Evolutionary conservation across 805 yeast species (phyloP).

Genomic region (Saccharomycopsis babjevae): DNA sequence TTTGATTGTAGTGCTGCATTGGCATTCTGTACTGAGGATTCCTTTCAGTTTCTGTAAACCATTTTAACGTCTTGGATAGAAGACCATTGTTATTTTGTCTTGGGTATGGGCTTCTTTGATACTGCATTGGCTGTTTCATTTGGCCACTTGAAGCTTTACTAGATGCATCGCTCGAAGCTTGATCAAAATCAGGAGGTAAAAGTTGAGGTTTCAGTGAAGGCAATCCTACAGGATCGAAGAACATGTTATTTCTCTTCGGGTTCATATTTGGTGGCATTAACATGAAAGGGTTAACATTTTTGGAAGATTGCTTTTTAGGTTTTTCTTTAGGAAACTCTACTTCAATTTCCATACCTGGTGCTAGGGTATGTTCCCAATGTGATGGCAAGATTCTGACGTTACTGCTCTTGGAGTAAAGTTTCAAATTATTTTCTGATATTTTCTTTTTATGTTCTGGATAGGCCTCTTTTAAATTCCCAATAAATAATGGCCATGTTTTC

Average conservation of each 20-base stretch:
- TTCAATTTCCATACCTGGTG: constrained; percentile 11
- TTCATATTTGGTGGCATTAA: not conserved
- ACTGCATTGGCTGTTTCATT: not conserved
- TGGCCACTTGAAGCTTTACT: not conserved
- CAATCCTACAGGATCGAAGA: not conserved
- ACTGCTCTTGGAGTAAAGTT: constrained; percentile 4
- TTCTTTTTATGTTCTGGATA: constrained; percentile 9
- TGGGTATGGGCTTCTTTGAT: not conserved
- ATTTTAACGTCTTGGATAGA: not conserved
- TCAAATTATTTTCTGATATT: constrained; percentile 4
- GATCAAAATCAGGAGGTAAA: not conserved
- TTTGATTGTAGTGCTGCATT: not conserved
- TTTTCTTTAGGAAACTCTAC: constrained; percentile 8
- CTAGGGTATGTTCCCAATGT: constrained; percentile 14
- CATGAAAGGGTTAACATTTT: not conserved
- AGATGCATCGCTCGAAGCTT: not conserved
- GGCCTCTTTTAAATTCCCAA: constrained; percentile 10
- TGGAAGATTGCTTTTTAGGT: not conserved
- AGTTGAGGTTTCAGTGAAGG: not conserved
- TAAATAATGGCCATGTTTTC: constrained; percentile 12
- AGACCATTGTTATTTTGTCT: not conserved
- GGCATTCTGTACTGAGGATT: not conserved
- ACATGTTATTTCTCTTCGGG: not conserved
- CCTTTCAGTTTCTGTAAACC: not conserved
- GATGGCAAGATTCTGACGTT: constrained; percentile 10